Base-by-base conservation (phyloP, 768 basidiomycete genomes). In the Boletus eberwhitei region DNA sequence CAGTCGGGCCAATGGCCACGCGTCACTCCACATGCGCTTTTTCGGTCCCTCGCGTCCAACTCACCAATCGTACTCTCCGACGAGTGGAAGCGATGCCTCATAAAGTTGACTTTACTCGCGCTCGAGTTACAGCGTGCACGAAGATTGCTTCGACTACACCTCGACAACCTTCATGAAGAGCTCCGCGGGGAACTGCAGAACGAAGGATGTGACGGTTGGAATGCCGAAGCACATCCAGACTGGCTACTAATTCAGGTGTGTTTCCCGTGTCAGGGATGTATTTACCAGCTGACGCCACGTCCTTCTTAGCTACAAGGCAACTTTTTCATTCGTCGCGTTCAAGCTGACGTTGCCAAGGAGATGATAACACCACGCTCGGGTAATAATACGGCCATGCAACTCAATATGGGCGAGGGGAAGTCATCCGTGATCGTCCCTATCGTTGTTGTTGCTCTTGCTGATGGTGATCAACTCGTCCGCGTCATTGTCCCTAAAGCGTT, bases 401-500 rank as follows among this genome's bases (percentile, higher is more conserved):
- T 83, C 12, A 80, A 81, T 29, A 29, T 29, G 29, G 29, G 29
- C 8, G 29, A 29, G 29, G 29, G 29, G 29, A 29, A 82, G 56
- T 70, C 70, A 2, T 75, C 73, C 0, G 73, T 74, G 2, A 75
- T 83, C 17, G 71, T 81, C 2, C 81, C 81, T 2, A 66, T 82
- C 14, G 64, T 73, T 3, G 65, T 73, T 0, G 61, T 72, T 0
- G 57, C 64, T 1, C 67, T 82, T n/a, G 77, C 81, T 0, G 64
- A 80, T 58, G 74, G 76, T 1, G 11, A 69, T 3, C 72, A 65
- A 21, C 63, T 83, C 1, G 74, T 73, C 19, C 74, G 82, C 14
- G 72, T 82, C n/a, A 63, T 82, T 3, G 74, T 77, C 19, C 68
- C 79, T 17, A 80, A 80, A 53, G 65, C 78, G 0, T 68, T 81